A percentile compares a stretch with the other conserved stretches of the same genome.
Evolutionary conservation across 2,329 filamentous ascomycete species (phyloP).

Genomic region (Onygenales sp.): DNA sequence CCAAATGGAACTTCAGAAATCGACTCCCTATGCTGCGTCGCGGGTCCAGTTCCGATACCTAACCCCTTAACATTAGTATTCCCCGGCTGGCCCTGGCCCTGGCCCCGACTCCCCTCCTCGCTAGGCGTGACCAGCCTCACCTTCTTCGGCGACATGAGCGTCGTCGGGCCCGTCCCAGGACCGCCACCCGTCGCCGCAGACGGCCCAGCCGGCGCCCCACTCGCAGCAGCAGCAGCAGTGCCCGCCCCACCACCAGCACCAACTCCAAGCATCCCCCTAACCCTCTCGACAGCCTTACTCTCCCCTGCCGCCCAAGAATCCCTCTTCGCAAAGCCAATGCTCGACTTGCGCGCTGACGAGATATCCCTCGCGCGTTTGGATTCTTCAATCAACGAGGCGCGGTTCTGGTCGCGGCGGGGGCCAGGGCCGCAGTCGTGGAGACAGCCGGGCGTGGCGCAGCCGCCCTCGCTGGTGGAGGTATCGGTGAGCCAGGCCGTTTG

Average conservation of each 20-base stretch:
- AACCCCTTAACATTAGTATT: background rate
- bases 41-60: background rate
- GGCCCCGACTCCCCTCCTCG: conserved; percentile 26
- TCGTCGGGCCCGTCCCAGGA: conserved; percentile 19
- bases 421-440: conserved; percentile 50
- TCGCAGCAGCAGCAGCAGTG: conserved; percentile 11
- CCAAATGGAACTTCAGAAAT: background rate
- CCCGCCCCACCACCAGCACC: conserved; percentile 18
- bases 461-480: conserved; percentile 40
- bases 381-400: conserved; percentile 22
- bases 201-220: conserved; percentile 10
- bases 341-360: conserved; percentile 23
- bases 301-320: conserved; percentile 36
- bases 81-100: too few relatives aligned
- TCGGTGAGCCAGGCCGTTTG: conserved; percentile 47
- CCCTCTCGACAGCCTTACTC: conserved; percentile 38
- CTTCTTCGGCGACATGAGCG: conserved; percentile 33
- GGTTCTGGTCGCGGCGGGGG: conserved; percentile 32
- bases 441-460: conserved; percentile 51
- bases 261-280: conserved; percentile 33
- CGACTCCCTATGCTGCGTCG: background rate
- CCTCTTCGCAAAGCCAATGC: conserved; percentile 29
- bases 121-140: conserved; percentile 35
- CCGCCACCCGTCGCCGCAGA: conserved; percentile 8
- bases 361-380: conserved; percentile 22